A percentile compares a stretch with the other conserved stretches of the same genome.
phyloP scores from a whole-genome alignment of 352 stramenopile species.

The Phytophthora multivora region DNA sequence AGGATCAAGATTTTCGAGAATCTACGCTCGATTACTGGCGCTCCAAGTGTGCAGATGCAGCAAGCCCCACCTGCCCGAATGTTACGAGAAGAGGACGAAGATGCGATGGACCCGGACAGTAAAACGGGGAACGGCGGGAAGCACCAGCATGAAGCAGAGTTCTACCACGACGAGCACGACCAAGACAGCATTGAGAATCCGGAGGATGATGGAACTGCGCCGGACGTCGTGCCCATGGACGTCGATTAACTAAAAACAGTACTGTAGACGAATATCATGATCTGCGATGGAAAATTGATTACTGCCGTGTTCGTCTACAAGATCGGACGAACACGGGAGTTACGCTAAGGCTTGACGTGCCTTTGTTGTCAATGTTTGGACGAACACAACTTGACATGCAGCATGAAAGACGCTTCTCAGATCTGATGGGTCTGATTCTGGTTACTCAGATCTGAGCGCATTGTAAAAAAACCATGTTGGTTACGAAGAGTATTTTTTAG shows the following conservation, averaged over 20 bases:
- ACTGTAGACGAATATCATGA: too few species aligned
- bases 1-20: slow-evolving; percentile 88
- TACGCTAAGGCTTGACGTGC: too few species aligned
- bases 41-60: slow-evolving; percentile 81
- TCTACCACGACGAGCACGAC: slow-evolving; percentile 76
- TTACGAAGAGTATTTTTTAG: neutral
- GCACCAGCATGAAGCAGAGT: slow-evolving; percentile 74
- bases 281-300: too few species aligned
- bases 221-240: slow-evolving; percentile 70
- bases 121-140: slow-evolving; percentile 70
- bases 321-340: too few species aligned
- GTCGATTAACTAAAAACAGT: slow-evolving; percentile 38
- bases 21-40: slow-evolving; percentile 65
- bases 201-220: slow-evolving; percentile 42
- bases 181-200: slow-evolving; percentile 51
- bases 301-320: too few species aligned
- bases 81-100: slow-evolving; percentile 80
- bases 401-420: too few species aligned
- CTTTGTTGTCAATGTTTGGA: too few species aligned
- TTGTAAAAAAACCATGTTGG: neutral
- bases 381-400: too few species aligned
- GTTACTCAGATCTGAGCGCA: too few species aligned
- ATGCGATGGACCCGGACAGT: slow-evolving; percentile 58
- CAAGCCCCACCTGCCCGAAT: slow-evolving; percentile 63
- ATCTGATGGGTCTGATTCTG: neutral